Evolutionary conservation across 2,329 filamentous ascomycete genomes (phyloP).

Genomic region (Chaetomiaceae sp.): DNA sequence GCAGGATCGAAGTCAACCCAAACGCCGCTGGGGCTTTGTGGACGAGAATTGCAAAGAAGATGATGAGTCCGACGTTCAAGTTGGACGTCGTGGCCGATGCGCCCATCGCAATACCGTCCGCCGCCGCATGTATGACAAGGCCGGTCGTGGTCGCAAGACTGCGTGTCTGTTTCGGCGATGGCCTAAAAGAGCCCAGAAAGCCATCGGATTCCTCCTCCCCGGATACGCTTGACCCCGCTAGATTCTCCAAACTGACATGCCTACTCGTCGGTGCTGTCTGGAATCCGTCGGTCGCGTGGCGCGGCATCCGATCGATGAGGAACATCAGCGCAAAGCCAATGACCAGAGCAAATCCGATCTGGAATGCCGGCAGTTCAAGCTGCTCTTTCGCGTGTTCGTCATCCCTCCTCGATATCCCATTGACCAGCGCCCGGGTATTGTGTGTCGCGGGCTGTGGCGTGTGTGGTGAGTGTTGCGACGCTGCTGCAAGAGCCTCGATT

Average conservation of each 20-base stretch:
- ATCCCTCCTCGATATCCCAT: slow-evolving; percentile 14
- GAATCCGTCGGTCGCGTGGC: slow-evolving; percentile 62
- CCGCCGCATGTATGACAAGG: slow-evolving; percentile 91
- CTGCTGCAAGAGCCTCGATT: slow-evolving; percentile 77
- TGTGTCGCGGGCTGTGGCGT: neutral
- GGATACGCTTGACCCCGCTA: slow-evolving; percentile 40
- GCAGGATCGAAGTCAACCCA: slow-evolving; percentile 80
- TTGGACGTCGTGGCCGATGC: slow-evolving; percentile 75
- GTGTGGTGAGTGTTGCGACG: slow-evolving; percentile 31
- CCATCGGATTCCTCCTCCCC: slow-evolving; percentile 54
- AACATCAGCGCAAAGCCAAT: slow-evolving; percentile 96
- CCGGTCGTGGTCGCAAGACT: slow-evolving; percentile 83
- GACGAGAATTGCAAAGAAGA: slow-evolving; percentile 94
- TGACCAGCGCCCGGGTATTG: neutral
- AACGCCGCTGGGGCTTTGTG: slow-evolving; percentile 97
- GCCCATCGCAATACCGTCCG: slow-evolving; percentile 92
- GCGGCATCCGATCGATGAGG: slow-evolving; percentile 80
- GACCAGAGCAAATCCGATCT: slow-evolving; percentile 81
- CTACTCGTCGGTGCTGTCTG: slow-evolving; percentile 64
- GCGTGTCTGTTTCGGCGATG: slow-evolving; percentile 53
- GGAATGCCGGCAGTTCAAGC: slow-evolving; percentile 58
- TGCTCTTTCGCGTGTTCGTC: slow-evolving; percentile 31
- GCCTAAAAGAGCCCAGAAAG: slow-evolving; percentile 55
- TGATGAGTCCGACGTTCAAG: slow-evolving; percentile 76
- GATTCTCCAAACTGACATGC: slow-evolving; percentile 83